Evolutionary conservation across 2,329 filamentous ascomycete species (phyloP).

Genomic region (Aureobasidium sp.): DNA sequence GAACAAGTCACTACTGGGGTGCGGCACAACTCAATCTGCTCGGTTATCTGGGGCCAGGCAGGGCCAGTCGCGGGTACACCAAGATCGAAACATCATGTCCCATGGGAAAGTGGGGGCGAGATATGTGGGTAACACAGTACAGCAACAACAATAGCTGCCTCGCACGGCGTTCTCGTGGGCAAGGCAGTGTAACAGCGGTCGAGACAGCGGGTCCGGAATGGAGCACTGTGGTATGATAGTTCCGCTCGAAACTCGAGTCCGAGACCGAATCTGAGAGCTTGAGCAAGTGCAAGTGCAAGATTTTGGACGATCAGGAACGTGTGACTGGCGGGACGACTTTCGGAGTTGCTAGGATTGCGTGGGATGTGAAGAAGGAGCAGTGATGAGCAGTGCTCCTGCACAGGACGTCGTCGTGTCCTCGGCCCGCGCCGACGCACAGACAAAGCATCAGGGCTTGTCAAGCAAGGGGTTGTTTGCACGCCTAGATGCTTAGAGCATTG

Average conservation of each 20-base stretch:
- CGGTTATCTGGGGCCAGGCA: constrained; percentile 4
- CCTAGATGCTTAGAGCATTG: not conserved
- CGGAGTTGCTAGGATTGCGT: constrained; percentile 6
- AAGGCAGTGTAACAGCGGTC: constrained; percentile 4
- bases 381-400: not conserved
- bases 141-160: constrained; percentile 5
- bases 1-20: constrained; percentile 1
- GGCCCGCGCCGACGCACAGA: constrained; percentile 11
- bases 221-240: not conserved
- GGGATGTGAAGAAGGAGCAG: not conserved
- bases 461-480: not conserved
- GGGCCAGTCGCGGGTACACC: not conserved
- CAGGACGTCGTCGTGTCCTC: not conserved
- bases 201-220: not conserved
- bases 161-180: constrained; percentile 3
- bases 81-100: constrained; percentile 3
- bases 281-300: not conserved
- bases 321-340: constrained; percentile 4
- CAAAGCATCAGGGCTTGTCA: not conserved
- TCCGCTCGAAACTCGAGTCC: not conserved
- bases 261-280: not conserved
- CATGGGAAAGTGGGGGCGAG: not conserved
- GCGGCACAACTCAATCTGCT: constrained; percentile 12
- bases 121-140: constrained; percentile 4
- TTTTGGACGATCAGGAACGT: constrained; percentile 1